Evolutionary conservation across 2,329 filamentous ascomycete species (phyloP).

Genomic region (Colletotrichum musae): DNA sequence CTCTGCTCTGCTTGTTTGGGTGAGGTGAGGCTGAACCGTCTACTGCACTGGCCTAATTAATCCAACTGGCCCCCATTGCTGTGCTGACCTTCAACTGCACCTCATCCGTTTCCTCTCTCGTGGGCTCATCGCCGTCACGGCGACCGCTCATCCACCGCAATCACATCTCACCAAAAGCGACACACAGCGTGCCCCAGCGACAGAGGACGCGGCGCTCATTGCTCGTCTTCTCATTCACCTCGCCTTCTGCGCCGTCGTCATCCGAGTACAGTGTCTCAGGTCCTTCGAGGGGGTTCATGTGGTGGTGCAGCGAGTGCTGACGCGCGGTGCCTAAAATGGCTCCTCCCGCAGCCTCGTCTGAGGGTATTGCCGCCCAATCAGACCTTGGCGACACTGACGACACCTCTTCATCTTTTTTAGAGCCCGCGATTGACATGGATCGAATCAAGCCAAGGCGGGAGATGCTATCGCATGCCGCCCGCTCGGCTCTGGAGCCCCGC

Average conservation of each 20-base stretch:
- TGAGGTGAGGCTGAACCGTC: conserved; percentile 36
- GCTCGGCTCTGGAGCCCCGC: conserved; percentile 49
- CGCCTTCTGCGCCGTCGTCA: conserved; percentile 15
- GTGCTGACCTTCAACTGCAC: conserved; percentile 31
- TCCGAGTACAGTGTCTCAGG: conserved; percentile 35
- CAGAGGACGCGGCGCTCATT: conserved; percentile 9
- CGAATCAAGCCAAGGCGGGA: conserved; percentile 10
- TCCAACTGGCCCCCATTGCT: conserved; percentile 38
- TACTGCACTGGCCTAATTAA: conserved; percentile 37
- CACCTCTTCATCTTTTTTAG: conserved; percentile 27
- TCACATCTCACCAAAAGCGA: conserved; percentile 1
- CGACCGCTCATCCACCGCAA: conserved; percentile 36
- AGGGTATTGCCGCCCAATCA: conserved; percentile 42
- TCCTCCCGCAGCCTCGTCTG: conserved; percentile 42
- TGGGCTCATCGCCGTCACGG: conserved; percentile 42
- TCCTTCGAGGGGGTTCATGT: conserved; percentile 32
- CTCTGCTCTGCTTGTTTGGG: neutral
- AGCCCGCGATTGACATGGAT: conserved; percentile 23
- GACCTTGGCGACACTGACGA: conserved; percentile 41
- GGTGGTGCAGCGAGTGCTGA: conserved; percentile 41
- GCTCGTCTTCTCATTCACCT: conserved; percentile 20
- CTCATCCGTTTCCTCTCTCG: conserved; percentile 39
- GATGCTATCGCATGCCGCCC: conserved; percentile 23
- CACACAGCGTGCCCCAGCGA: neutral
- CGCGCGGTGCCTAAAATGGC: conserved; percentile 42